phyloP scores from a whole-genome alignment of 805 yeast species.

The Torulaspora maleeae region DNA sequence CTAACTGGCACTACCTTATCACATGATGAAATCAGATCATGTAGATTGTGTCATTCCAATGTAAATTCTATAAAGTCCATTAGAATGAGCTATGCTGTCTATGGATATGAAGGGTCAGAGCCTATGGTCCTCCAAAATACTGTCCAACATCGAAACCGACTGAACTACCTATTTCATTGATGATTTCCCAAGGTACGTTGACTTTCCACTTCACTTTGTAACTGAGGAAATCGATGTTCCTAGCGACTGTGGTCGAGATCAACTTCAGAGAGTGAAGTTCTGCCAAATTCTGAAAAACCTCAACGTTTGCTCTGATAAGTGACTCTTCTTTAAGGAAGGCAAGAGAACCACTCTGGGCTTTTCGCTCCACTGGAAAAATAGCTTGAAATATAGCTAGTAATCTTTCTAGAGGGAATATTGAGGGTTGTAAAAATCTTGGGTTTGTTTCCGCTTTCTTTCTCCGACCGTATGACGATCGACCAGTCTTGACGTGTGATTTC shows the following conservation, averaged over 20 bases:
- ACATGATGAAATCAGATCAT: not conserved
- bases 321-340: constrained; percentile 19
- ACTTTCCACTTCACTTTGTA: constrained; percentile 75
- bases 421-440: constrained; percentile 62
- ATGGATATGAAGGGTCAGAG: not conserved
- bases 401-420: constrained; percentile 72
- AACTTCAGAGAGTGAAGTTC: constrained; percentile 54
- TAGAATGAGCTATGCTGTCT: not conserved
- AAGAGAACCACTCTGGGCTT: constrained; percentile 22
- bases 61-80: not conserved
- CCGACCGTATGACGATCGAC: constrained; percentile 40
- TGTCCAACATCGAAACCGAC: constrained; percentile 62
- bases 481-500: constrained; percentile 41
- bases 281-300: constrained; percentile 53
- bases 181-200: constrained; percentile 63
- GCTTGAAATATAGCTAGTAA: constrained; percentile 74
- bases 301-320: constrained; percentile 41
- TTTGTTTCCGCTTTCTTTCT: constrained; percentile 48
- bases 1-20: not conserved
- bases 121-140: constrained; percentile 40
- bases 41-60: not conserved
- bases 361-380: constrained; percentile 45
- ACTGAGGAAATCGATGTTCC: constrained; percentile 51
- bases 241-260: constrained; percentile 39
- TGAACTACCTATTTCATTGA: constrained; percentile 56